Evolutionary conservation across 306 rosid genomes (phyloP), one percentile per base, ranked within the genome.

Genomic region (Lablab purpureus): DNA sequence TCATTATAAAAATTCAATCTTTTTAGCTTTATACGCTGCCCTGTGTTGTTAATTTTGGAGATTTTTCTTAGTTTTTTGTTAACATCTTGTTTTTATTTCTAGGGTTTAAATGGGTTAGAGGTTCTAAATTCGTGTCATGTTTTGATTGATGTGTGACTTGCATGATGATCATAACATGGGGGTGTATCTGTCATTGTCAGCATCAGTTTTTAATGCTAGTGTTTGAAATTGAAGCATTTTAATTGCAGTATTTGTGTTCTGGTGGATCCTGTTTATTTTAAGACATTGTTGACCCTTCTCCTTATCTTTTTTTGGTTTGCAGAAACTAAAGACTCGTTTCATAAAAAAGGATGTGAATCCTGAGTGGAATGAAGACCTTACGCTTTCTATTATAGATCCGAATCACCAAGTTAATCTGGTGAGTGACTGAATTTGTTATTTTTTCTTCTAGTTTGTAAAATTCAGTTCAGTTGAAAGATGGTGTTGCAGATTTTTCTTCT

Each of bases 291-390:
- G 34, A 37, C 1, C 2, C 19, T n/a, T 19, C 10, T 56, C 15
- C 19, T 65, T 64, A 23, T 0, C 23, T 18, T 1, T 28, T 64
- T 77, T 12, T 1, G 15, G 49, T 11, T 21, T 88, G 67, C 92
- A 95, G 99, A 95, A 87, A 85, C 86, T 92, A 19, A 95, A 95
- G 91, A 92, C 98, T 8, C 89, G 91, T 95, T 87, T 95, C 80
- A 87, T 90, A 40, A 90, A 85, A 54, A 92, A 88, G 90, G 90
- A 92, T 90, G 90, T 91, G 30, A 95, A 92, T 80, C 98, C 99
- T 2, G 95, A 82, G 85, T 95, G 99, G 99, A 89, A 95, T 74
- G 97, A 95, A 91, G 98, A 95, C 80, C 92, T 95, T 65, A 92
- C 99, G 5, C 92, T 95, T 43, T 90, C 99, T 55, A 62, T 95